Percentiles rank a stretch among this genome's conserved stretches.
Evolutionary conservation across 495 filamentous ascomycete genomes (phyloP).

Genomic region (Hypoxylon lenormandii): DNA sequence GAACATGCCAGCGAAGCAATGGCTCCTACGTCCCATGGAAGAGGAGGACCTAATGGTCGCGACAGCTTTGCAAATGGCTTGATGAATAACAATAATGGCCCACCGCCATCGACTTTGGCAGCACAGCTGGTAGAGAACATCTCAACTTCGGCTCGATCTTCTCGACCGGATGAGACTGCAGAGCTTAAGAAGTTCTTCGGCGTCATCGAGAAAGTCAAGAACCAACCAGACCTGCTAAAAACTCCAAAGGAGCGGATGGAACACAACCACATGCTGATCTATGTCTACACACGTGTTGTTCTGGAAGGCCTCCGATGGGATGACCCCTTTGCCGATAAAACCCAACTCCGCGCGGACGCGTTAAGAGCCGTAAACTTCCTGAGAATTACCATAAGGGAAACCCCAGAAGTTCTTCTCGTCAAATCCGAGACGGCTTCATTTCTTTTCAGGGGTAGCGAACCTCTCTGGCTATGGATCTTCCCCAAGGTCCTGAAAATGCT

Average conservation of each 20-base stretch:
- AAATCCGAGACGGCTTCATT: conserved; percentile 53
- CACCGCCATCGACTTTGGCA: conserved; percentile 76
- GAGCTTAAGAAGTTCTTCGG: conserved; percentile 59
- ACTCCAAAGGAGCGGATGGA: conserved; percentile 72
- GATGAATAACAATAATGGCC: conserved; percentile 43
- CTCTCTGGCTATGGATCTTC: conserved; percentile 83
- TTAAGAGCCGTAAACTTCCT: conserved; percentile 74
- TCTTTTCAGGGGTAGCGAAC: conserved; percentile 66
- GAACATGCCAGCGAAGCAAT: conserved; percentile 46
- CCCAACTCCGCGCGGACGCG: conserved; percentile 70
- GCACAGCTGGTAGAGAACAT: conserved; percentile 72
- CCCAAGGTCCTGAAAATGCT: conserved; percentile 71
- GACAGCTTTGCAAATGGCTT: conserved; percentile 38
- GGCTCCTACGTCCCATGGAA: conserved; percentile 53
- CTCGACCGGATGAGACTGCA: conserved; percentile 57
- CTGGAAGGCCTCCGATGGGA: conserved; percentile 72
- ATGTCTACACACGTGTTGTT: conserved; percentile 83
- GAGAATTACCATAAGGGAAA: conserved; percentile 75
- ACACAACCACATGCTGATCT: conserved; percentile 84
- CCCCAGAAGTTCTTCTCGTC: conserved; percentile 75
- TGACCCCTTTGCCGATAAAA: conserved; percentile 69
- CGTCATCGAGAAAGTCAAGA: conserved; percentile 58
- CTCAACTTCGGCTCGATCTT: conserved; percentile 55
- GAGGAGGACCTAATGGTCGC: conserved; percentile 34
- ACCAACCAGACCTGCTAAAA: conserved; percentile 55